phyloP scores from a whole-genome alignment of 495 filamentous ascomycete species.

The Saxispiralis lemnorum region DNA sequence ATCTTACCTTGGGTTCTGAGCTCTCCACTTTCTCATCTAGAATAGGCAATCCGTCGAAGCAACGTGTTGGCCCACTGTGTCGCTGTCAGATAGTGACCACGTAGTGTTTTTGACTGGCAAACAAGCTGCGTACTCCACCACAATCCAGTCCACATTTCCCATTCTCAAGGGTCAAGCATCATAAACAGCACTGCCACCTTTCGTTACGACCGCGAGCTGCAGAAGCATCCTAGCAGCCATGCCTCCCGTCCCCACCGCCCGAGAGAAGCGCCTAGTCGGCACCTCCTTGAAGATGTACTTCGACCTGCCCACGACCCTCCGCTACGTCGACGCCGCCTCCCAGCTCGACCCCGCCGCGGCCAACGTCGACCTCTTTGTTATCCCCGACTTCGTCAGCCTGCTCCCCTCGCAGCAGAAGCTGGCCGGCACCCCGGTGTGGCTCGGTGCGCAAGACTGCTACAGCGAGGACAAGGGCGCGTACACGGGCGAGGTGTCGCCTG shows the following conservation, averaged over 20 bases:
- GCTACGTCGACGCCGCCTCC: conserved; percentile 43
- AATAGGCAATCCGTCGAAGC: too few species aligned
- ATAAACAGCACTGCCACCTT: too few species aligned
- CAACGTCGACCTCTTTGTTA: conserved; percentile 41
- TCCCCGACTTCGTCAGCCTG: conserved; percentile 59
- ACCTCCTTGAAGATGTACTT: conserved; percentile 81
- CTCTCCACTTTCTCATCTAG: not conserved
- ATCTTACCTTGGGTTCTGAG: too few species aligned
- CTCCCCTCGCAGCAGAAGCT: conserved; percentile 37
- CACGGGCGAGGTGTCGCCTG: conserved; percentile 62
- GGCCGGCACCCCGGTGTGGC: conserved; percentile 27
- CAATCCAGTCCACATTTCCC: too few species aligned
- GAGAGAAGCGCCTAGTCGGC: conserved; percentile 52
- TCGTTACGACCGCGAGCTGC: too few species aligned
- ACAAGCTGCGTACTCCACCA: too few species aligned
- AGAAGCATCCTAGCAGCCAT: conserved; percentile 8
- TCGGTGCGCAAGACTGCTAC: conserved; percentile 64
- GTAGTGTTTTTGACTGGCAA: too few species aligned
- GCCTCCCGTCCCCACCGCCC: conserved; percentile 25
- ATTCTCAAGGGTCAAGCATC: too few species aligned
- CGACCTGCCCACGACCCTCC: conserved; percentile 40
- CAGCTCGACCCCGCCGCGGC: conserved; percentile 23
- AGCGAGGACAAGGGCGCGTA: conserved; percentile 47
- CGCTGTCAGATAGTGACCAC: too few species aligned
- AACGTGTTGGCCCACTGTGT: not conserved